phyloP scores from a whole-genome alignment of 2,329 filamentous ascomycete species.

The Thielaviopsis euricoi region DNA sequence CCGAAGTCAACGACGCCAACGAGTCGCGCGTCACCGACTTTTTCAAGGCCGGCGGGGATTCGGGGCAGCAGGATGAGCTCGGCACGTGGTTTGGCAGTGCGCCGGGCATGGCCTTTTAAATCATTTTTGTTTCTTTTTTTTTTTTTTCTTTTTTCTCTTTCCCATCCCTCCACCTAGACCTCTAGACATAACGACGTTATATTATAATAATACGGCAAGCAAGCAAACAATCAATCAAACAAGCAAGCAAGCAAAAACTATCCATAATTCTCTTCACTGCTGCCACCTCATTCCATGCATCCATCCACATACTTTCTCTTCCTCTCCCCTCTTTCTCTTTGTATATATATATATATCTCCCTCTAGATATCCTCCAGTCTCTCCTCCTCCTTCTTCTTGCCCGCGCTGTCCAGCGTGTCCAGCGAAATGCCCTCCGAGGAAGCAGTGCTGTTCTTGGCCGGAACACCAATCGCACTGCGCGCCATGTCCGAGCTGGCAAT shows the following conservation, averaged over 20 bases:
- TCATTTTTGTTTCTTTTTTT: not conserved
- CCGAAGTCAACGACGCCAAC: conserved; percentile 52
- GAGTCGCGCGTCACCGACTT: conserved; percentile 61
- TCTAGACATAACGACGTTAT: not conserved
- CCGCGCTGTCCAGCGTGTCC: conserved; percentile 42
- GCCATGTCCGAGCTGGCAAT: conserved; percentile 76
- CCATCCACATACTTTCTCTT: not conserved
- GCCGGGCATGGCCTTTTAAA: conserved; percentile 24
- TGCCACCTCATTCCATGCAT: too few species aligned
- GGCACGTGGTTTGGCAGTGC: conserved; percentile 67
- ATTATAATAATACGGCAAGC: not conserved
- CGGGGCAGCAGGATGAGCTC: conserved; percentile 41
- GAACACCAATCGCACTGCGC: conserved; percentile 67
- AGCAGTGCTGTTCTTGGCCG: conserved; percentile 29
- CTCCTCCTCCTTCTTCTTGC: conserved; percentile 30
- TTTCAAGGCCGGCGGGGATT: conserved; percentile 35
- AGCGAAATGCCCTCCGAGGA: conserved; percentile 29
- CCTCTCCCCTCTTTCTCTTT: not conserved
- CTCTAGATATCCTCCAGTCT: conserved; percentile 41
- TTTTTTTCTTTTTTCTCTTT: too few species aligned
- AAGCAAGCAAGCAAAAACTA: not conserved
- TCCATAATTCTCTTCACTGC: too few species aligned
- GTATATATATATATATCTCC: conserved; percentile 12
- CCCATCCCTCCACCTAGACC: too few species aligned
- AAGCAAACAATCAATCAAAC: not conserved